Base-by-base conservation (phyloP, 164 flowering plant genomes). In the Platanus orientalis region DNA sequence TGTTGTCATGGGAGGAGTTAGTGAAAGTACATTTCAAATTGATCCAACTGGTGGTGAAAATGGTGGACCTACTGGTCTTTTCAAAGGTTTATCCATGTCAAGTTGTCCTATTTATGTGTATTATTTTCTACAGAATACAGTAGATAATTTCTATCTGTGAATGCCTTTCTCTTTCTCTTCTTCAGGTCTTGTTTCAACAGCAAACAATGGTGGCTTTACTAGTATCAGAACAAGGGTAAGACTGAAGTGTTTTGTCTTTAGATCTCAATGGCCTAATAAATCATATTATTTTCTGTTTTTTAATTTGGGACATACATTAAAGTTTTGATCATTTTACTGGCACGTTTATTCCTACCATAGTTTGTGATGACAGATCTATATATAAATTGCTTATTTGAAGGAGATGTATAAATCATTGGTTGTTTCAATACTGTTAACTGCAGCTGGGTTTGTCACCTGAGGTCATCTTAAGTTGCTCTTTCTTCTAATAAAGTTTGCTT, bases 1-100 rank as follows among this genome's bases (percentile, higher is more conserved):
- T 80, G 96, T 89, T 76, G 98, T 94, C 17, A 94, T 94, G 98
- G 97, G 98, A 49, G 97, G 98, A 60, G 97, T 90, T 60, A 94
- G 98, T 83, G 89, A 87, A 79, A 87, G 98, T 71, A 69, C 80
- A 61, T 94, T 86, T 76, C 84, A 58, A 42, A 78, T 89, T 40
- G 93, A 89, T 70, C 84, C 73, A 17, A 81, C 67, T 26, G 97
- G 91, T 24, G 82, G 86, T 66, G 97, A 94, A 76, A 71, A 73
- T 78, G 96, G 95, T 69, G 81, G 83, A 65, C 88, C 98, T 6
- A 78, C 85, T 32, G 97, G 97, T 40, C 36, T 89, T 40, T 93
- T 93, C 66, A 81, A 75, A 88, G 98, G 98, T 90, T 72, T 77
- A 30, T 39, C 75, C 54, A 19, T 57, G 9, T 56, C n/a, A 45